Conservation (phyloP, 352 stramenopile genomes). For the Globisporangium irregulare region DNA sequence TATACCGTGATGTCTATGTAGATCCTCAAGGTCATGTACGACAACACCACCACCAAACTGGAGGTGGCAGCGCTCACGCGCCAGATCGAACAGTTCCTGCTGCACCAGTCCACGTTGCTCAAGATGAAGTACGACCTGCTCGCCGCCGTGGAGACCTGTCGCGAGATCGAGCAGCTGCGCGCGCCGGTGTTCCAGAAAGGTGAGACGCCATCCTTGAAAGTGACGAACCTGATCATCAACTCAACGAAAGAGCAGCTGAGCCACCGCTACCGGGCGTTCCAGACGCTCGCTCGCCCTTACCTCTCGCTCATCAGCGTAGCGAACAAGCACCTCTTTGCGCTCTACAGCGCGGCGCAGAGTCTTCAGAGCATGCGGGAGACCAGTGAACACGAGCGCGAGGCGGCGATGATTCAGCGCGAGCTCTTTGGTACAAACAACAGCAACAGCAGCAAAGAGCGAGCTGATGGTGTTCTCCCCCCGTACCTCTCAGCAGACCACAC, state of each 20-base stretch:
- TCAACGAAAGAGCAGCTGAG: constrained; percentile 21
- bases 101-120: constrained; percentile 30
- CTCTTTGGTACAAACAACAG: not conserved
- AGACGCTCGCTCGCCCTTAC: constrained; percentile 16
- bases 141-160: constrained; percentile 10
- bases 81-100: constrained; percentile 30
- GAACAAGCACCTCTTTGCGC: constrained; percentile 30
- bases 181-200: not conserved
- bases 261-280: constrained; percentile 16
- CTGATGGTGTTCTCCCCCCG: not conserved
- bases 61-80: constrained; percentile 14
- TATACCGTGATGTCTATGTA: constrained; percentile 2
- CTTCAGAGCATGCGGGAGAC: constrained; percentile 10
- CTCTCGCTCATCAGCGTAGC: constrained; percentile 21
- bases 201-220: not conserved
- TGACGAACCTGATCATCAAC: constrained; percentile 16
- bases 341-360: constrained; percentile 29
- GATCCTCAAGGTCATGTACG: constrained; percentile 32
- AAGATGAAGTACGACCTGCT: constrained; percentile 31
- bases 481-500: not conserved
- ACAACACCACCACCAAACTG: constrained; percentile 14
- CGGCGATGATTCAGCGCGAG: constrained; percentile 1
- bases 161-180: constrained; percentile 19
- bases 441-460: not conserved
- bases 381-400: not conserved